Percentiles rank a stretch among this genome's conserved stretches.
phyloP scores from a whole-genome alignment of 83 land plant genomes.

The Larix sibirica region DNA sequence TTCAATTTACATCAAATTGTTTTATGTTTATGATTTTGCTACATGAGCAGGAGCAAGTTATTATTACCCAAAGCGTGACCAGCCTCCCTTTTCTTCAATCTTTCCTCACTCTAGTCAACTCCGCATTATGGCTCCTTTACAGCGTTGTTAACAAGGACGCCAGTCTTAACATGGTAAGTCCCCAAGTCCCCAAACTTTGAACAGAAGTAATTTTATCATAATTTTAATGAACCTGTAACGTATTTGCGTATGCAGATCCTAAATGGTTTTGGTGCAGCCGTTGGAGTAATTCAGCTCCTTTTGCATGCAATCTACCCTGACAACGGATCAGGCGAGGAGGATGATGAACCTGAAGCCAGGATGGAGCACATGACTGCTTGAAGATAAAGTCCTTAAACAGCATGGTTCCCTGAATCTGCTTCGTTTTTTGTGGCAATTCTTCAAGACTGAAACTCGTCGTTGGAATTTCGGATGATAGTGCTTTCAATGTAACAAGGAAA shows the following conservation, averaged over 20 bases:
- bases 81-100: constrained; percentile 1
- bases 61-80: neutral
- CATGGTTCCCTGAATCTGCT: too few species aligned
- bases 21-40: neutral
- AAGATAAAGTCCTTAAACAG: neutral
- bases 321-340: neutral
- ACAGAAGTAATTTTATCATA: neutral
- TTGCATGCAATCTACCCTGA: neutral
- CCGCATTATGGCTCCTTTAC: constrained; percentile 2
- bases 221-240: neutral
- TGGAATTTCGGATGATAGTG: too few species aligned
- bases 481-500: too few species aligned
- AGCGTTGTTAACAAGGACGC: constrained; percentile 1
- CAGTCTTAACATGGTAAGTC: constrained; percentile 4
- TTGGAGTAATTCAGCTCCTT: neutral
- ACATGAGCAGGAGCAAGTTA: constrained; percentile 1
- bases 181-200: neutral
- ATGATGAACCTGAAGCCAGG: neutral
- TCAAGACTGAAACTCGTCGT: too few species aligned
- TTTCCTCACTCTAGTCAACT: neutral
- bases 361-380: constrained; percentile 12
- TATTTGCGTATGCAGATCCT: neutral
- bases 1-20: neutral
- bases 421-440: too few species aligned
- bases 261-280: neutral